Conservation (phyloP, 345 rosid species). For the Clarkia xantiana region DNA sequence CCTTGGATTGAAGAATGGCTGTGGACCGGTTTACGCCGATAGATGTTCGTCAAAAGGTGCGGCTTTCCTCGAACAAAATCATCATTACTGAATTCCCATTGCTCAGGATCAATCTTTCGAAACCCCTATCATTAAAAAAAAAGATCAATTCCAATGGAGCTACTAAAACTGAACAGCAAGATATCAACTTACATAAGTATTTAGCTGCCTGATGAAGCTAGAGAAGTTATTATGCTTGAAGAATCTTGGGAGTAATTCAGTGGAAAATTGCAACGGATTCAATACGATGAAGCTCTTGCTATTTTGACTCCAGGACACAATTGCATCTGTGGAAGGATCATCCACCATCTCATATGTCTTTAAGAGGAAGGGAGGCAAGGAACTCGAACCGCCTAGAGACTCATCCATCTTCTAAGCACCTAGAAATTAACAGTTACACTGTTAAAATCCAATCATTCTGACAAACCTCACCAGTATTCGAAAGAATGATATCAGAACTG, state of each 20-base stretch:
- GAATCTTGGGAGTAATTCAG: constrained; percentile 67
- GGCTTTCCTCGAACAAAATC: constrained; percentile 70
- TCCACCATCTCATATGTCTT: constrained; percentile 93
- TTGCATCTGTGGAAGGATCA: constrained; percentile 50
- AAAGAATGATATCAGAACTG: too few species aligned
- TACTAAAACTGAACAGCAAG: background rate
- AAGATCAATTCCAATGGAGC: constrained; percentile 4
- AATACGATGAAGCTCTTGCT: constrained; percentile 64
- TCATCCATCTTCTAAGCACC: constrained; percentile 44
- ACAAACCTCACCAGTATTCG: background rate
- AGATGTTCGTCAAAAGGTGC: constrained; percentile 70
- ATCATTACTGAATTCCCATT: constrained; percentile 90
- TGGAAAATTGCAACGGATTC: constrained; percentile 61
- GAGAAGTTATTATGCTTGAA: constrained; percentile 92
- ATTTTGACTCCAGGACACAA: constrained; percentile 67
- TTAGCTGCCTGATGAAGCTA: constrained; percentile 94
- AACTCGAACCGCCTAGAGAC: constrained; percentile 43
- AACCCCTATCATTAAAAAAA: constrained; percentile 56
- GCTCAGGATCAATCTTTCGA: constrained; percentile 66
- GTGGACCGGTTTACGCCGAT: constrained; percentile 82
- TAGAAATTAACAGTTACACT: background rate
- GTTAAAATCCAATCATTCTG: background rate
- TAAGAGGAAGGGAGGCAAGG: constrained; percentile 73
- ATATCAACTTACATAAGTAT: constrained; percentile 20
- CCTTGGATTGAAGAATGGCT: constrained; percentile 53